Percentiles rank a stretch among this genome's conserved stretches.
These are phyloP conservation scores for Prunus padus DNA, from an alignment of 306 rosid genomes.

Conservation along the genomic window DNA sequence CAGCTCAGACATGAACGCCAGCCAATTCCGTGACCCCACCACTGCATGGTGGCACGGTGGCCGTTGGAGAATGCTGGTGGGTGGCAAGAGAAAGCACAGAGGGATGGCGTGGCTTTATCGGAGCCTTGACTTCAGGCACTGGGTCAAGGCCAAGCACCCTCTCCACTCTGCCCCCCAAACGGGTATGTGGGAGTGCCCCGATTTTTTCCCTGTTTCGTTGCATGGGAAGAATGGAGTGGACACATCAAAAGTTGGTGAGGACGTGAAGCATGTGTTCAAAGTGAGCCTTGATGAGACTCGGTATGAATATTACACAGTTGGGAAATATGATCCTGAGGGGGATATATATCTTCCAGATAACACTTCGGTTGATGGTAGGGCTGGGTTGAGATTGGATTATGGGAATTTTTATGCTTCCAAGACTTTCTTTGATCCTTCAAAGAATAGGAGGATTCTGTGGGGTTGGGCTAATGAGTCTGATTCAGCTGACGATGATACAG, in stretches of 20 bases:
- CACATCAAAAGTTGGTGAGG: slow-evolving; percentile 29
- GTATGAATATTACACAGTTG: slow-evolving; percentile 67
- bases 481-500: neutral
- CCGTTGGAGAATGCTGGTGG: slow-evolving; percentile 17
- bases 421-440: slow-evolving; percentile 61
- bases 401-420: slow-evolving; percentile 91
- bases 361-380: slow-evolving; percentile 62
- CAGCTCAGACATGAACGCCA: slow-evolving; percentile 8
- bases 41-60: slow-evolving; percentile 22
- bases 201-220: slow-evolving; percentile 15
- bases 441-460: slow-evolving; percentile 39
- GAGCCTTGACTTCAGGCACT: slow-evolving; percentile 19
- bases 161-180: slow-evolving; percentile 15
- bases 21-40: slow-evolving; percentile 26
- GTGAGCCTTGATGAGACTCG: slow-evolving; percentile 74
- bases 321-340: slow-evolving; percentile 32
- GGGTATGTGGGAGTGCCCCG: slow-evolving; percentile 31
- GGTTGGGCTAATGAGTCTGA: slow-evolving; percentile 29
- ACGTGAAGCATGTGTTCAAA: slow-evolving; percentile 56
- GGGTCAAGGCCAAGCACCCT: slow-evolving; percentile 11
- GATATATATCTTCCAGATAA: slow-evolving; percentile 49
- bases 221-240: slow-evolving; percentile 46
- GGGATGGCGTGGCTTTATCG: slow-evolving; percentile 22
- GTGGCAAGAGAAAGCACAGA: neutral
- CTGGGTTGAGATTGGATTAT: slow-evolving; percentile 70